phyloP scores from a whole-genome alignment of 345 rosid species.

The Carallia pectinifolia region DNA sequence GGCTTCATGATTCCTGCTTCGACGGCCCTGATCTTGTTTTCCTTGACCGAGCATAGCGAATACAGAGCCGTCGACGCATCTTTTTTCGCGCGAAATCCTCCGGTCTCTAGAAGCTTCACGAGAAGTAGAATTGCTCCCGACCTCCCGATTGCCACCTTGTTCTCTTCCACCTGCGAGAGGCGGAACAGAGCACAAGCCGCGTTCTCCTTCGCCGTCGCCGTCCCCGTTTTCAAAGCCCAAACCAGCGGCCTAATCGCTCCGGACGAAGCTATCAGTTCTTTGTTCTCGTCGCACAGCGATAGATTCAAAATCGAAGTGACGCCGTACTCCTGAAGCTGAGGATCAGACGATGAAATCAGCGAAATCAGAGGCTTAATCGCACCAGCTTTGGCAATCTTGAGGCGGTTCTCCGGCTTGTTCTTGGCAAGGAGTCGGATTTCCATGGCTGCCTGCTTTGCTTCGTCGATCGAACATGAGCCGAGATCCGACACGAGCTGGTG shows the following conservation, averaged over 20 bases:
- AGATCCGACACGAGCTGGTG: constrained; percentile 67
- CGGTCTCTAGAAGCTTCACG: constrained; percentile 63
- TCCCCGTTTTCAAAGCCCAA: constrained; percentile 65
- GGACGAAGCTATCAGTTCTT: constrained; percentile 59
- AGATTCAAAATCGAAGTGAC: constrained; percentile 91
- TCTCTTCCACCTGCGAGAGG: constrained; percentile 78
- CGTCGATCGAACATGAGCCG: constrained; percentile 69
- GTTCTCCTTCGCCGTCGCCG: constrained; percentile 79
- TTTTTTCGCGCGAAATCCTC: constrained; percentile 76
- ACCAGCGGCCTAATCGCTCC: constrained; percentile 91
- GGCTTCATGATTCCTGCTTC: constrained; percentile 81
- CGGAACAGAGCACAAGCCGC: constrained; percentile 91
- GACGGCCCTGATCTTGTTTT: constrained; percentile 80
- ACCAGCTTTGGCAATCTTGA: constrained; percentile 78
- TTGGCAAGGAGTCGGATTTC: constrained; percentile 89
- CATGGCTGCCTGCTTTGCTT: constrained; percentile 94
- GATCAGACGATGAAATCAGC: constrained; percentile 62
- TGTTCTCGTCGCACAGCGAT: constrained; percentile 93
- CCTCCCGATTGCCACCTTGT: constrained; percentile 81
- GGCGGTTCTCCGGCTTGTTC: constrained; percentile 81
- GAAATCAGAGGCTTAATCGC: constrained; percentile 77
- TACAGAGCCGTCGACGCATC: constrained; percentile 93
- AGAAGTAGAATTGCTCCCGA: constrained; percentile 81
- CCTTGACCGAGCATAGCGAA: constrained; percentile 70
- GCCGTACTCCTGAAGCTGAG: constrained; percentile 83